Evolutionary conservation across 192 early-diverging fungal genomes (phyloP).

Genomic region (Radiomyces spectabilis): DNA sequence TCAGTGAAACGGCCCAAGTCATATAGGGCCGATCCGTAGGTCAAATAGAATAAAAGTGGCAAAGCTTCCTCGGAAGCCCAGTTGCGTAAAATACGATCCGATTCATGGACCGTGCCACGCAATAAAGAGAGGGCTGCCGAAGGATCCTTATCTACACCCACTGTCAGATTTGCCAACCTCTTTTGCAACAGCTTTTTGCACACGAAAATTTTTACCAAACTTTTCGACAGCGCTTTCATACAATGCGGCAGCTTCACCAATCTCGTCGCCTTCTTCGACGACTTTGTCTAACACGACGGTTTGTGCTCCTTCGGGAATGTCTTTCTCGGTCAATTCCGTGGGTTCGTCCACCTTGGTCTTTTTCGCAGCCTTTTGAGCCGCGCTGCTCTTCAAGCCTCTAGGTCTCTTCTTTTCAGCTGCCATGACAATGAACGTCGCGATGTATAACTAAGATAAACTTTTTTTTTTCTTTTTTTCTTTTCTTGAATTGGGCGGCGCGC

Average conservation of each 20-base stretch:
- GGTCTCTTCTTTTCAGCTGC: slow-evolving; percentile 38
- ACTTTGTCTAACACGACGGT: slow-evolving; percentile 34
- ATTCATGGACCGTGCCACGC: slow-evolving; percentile 46
- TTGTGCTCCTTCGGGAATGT: slow-evolving; percentile 28
- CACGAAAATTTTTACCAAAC: slow-evolving; percentile 15
- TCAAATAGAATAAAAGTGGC: slow-evolving; percentile 34
- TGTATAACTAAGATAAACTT: too few relatives aligned
- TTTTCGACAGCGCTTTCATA: slow-evolving; percentile 43
- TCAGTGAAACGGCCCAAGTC: slow-evolving; percentile 25
- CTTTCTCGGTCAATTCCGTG: slow-evolving; percentile 16
- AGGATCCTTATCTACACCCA: slow-evolving; percentile 19
- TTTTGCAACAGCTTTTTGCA: neutral
- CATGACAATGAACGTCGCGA: slow-evolving; percentile 22
- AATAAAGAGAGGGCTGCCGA: slow-evolving; percentile 29
- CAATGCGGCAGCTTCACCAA: slow-evolving; percentile 36
- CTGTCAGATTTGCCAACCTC: too few relatives aligned
- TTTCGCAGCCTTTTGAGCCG: slow-evolving; percentile 19
- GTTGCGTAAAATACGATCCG: slow-evolving; percentile 46
- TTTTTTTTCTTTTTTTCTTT: too few relatives aligned
- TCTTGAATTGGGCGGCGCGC: too few relatives aligned
- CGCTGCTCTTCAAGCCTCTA: slow-evolving; percentile 31
- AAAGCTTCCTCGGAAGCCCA: slow-evolving; percentile 29
- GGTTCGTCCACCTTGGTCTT: slow-evolving; percentile 7
- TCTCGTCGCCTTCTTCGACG: slow-evolving; percentile 43
- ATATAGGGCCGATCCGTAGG: slow-evolving; percentile 43